These are phyloP conservation scores for Xylariomycetidae sp. DNA, from an alignment of 2,329 filamentous ascomycete species.

Conservation along the genomic window DNA sequence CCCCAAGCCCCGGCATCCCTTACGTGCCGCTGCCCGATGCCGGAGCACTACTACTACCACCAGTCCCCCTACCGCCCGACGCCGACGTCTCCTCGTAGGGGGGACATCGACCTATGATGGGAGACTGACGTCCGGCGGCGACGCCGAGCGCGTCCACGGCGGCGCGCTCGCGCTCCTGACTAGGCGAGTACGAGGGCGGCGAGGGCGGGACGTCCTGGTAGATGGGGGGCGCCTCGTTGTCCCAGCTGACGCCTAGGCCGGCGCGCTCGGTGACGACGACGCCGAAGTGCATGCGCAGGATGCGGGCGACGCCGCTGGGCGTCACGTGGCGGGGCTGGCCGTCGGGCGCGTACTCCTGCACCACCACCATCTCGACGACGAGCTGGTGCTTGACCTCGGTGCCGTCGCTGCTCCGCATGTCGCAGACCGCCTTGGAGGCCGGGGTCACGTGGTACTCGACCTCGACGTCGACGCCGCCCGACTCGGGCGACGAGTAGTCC, in stretches of 20 bases:
- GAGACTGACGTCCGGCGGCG: too few species aligned
- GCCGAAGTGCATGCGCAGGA: slow-evolving; percentile 88
- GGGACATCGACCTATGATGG: too few species aligned
- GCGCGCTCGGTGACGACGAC: slow-evolving; percentile 76
- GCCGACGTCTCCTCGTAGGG: too few species aligned
- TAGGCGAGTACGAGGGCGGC: slow-evolving; percentile 65
- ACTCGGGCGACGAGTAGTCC: slow-evolving; percentile 47
- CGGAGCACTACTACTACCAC: too few species aligned
- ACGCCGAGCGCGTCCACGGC: too few species aligned
- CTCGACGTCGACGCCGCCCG: slow-evolving; percentile 69
- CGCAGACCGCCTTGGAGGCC: slow-evolving; percentile 65
- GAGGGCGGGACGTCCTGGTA: slow-evolving; percentile 90
- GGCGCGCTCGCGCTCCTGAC: too few species aligned
- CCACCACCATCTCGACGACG: slow-evolving; percentile 88
- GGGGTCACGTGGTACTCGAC: slow-evolving; percentile 67
- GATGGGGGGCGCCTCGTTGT: slow-evolving; percentile 88
- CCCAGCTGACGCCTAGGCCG: slow-evolving; percentile 91
- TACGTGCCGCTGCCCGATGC: too few species aligned
- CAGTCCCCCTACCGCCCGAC: too few species aligned
- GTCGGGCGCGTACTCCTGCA: slow-evolving; percentile 79
- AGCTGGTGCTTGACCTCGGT: slow-evolving; percentile 80
- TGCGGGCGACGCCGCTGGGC: slow-evolving; percentile 84
- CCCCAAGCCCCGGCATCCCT: too few species aligned
- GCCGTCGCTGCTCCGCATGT: slow-evolving; percentile 69
- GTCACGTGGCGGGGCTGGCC: slow-evolving; percentile 65